phyloP scores from a whole-genome alignment of 1,139 yeast genomes.

The Geotrichum carabidarum region DNA sequence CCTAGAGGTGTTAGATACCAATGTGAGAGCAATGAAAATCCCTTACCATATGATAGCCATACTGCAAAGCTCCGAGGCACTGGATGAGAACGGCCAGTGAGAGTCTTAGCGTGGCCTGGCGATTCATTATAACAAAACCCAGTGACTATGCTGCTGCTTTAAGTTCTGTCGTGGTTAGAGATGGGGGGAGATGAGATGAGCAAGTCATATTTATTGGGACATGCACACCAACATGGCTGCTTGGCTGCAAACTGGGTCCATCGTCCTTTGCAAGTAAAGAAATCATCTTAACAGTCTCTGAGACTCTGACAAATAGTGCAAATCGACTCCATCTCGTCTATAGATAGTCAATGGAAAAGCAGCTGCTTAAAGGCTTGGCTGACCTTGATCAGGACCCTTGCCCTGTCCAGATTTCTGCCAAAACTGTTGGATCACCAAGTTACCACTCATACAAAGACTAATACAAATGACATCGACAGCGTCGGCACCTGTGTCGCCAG shows the following conservation, averaged over 20 bases:
- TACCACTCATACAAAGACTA: not conserved
- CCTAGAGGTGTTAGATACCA: slow-evolving; percentile 30
- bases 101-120: not conserved
- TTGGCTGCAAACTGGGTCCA: too few species aligned
- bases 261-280: too few species aligned
- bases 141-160: too few species aligned
- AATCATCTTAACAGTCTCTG: too few species aligned
- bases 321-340: too few species aligned
- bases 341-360: not conserved
- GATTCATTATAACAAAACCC: not conserved
- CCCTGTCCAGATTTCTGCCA: not conserved
- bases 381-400: not conserved
- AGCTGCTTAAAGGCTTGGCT: not conserved
- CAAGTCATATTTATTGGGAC: too few species aligned
- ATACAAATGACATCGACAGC: not conserved
- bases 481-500: not conserved
- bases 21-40: not conserved
- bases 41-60: slow-evolving; percentile 70
- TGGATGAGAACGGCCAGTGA: slow-evolving; percentile 40
- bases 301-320: too few species aligned
- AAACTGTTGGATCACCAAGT: not conserved
- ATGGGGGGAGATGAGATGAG: too few species aligned
- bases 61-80: slow-evolving; percentile 74
- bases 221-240: too few species aligned
- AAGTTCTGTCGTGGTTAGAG: too few species aligned